Percentiles rank a stretch among this genome's conserved stretches.
phyloP scores from a whole-genome alignment of 352 stramenopile species.

The Phytophthora aleatoria region DNA sequence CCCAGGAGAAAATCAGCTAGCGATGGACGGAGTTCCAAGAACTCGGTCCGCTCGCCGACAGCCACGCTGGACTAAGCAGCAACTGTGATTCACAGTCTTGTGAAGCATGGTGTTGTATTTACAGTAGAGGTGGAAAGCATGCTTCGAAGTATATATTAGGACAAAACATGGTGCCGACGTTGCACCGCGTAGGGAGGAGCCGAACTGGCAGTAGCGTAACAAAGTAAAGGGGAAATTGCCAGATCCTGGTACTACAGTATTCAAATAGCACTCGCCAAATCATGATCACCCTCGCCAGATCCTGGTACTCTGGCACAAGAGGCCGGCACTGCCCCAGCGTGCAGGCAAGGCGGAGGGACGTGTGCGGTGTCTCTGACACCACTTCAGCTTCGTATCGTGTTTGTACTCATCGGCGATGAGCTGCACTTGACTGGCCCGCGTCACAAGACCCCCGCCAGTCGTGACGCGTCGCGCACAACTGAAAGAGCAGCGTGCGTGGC shows the following conservation, averaged over 20 bases:
- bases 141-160: slow-evolving; percentile 21
- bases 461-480: slow-evolving; percentile 12
- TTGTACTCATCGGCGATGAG: slow-evolving; percentile 6
- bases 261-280: too few relatives aligned
- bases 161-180: neutral
- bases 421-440: slow-evolving; percentile 12
- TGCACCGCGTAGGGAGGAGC: too few relatives aligned
- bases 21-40: slow-evolving; percentile 25
- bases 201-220: neutral
- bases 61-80: slow-evolving; percentile 11
- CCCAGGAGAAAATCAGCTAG: slow-evolving; percentile 27
- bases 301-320: too few relatives aligned
- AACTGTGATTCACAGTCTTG: neutral
- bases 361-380: slow-evolving; percentile 22
- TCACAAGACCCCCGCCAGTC: neutral
- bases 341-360: too few relatives aligned
- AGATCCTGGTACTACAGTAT: too few relatives aligned
- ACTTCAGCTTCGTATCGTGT: slow-evolving; percentile 12
- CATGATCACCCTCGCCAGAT: too few relatives aligned
- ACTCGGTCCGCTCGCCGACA: slow-evolving; percentile 24
- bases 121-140: slow-evolving; percentile 5
- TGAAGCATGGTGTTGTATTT: slow-evolving; percentile 12
- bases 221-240: too few relatives aligned
- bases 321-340: too few relatives aligned
- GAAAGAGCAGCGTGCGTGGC: slow-evolving; percentile 9